phyloP scores from a whole-genome alignment of 148 eudicot genomes.

The Vaccinium myrtillus region DNA sequence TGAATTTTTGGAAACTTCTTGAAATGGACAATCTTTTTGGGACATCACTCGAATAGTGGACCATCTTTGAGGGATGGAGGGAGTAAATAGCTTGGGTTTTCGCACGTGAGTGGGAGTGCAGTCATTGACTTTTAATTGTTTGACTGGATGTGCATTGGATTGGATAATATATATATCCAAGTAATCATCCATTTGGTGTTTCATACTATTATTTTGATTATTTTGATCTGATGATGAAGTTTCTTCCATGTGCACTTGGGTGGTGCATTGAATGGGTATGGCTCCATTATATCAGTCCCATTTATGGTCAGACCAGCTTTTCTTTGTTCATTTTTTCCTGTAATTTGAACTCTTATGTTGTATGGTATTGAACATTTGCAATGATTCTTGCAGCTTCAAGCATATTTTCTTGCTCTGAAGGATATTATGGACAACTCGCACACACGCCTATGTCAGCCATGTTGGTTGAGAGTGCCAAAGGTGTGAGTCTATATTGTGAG shows the following conservation, averaged over 20 bases:
- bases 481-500: constrained; percentile 24
- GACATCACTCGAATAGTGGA: too few species aligned
- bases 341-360: neutral
- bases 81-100: too few species aligned
- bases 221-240: constrained; percentile 61
- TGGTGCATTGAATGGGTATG: constrained; percentile 99
- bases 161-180: neutral
- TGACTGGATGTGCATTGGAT: constrained; percentile 23
- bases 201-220: constrained; percentile 14
- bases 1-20: too few species aligned
- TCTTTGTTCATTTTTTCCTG: neutral
- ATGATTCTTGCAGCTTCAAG: constrained; percentile 71
- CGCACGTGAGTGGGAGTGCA: too few species aligned
- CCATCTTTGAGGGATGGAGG: too few species aligned
- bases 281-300: neutral
- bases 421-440: constrained; percentile 87
- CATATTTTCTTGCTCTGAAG: constrained; percentile 85
- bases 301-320: neutral
- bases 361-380: constrained; percentile 3
- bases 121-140: too few species aligned
- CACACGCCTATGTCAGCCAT: constrained; percentile 84
- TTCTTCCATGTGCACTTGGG: constrained; percentile 87
- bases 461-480: constrained; percentile 87
- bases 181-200: too few species aligned
- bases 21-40: too few species aligned